Base-by-base conservation (phyloP, 1,284 basidiomycete species). In the Tylopilus orsonianus region DNA sequence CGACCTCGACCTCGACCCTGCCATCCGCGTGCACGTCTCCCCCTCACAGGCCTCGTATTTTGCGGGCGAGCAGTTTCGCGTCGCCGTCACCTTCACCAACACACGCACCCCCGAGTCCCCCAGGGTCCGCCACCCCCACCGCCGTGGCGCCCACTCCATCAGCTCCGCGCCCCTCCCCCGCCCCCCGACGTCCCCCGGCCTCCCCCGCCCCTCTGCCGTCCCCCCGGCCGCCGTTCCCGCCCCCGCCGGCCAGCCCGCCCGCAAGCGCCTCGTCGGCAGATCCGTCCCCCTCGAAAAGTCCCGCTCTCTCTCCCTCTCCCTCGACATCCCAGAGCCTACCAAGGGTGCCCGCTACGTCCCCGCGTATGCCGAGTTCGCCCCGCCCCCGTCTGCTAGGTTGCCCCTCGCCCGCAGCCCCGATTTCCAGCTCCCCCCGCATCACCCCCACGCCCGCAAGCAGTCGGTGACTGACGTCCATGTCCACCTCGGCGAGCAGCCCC, bases 21-120 rank as follows among this genome's bases (percentile, higher is more conserved):
- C 75, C 32, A 77, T 89, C 9, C 80, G 82, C 37, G 80, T 89
- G 38, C 74, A 80, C 24, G 82, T 87, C 22, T 77, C 83, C 0
- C 94, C 94, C 3, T 77, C 86, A 0, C 87, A 93, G 55, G 89
- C 91, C 0, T 90, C 91, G 0, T 97, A 90, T 71, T 97, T 95
- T 67, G 93, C 94, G 1, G 94, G 94, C 52, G 94, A 97, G 67
- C 74, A 80, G 1, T 91, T 96, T 68, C 75, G 83, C 6, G 90
- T 91, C 14, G 86, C 81, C 5, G 85, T 97, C 61, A 87, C 90
- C 0, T 93, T 97, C 69, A 87, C 87, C 38, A 97, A 96, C 66
- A 88, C 84, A 6, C 80, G 80, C 16, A 74, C 80, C 7, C 68
- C 73, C n/a, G 71, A 75, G 33, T 66, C 73, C 1, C 68, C 73